Base-by-base conservation (phyloP, 495 filamentous ascomycete genomes). In the Haplographium delicatum region DNA sequence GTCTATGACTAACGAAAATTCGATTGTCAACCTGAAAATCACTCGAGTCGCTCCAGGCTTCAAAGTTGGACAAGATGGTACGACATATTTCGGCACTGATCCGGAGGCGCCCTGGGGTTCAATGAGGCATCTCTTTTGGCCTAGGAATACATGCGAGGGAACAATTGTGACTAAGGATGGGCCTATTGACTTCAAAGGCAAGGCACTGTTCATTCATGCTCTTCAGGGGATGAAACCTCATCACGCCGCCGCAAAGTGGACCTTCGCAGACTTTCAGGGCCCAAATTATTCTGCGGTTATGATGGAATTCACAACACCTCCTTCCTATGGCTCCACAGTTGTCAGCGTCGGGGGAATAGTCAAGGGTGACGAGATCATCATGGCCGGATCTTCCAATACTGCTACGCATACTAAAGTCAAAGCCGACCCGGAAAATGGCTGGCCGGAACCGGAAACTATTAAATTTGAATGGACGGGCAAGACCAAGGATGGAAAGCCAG, bases 221-320 rank as follows among this genome's bases (percentile, higher is more conserved):
- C 72, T 97, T 31, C 93, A 98, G 66, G 93, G 89, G 56, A 97
- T 97, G 94, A 98, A 97, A 74, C 93, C 93, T 11, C 93, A 98
- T 65, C 94, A 97, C 68, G 89, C 89, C 33, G 93, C 91, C 49
- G 83, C 90, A 15, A 84, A 80, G 53, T 98, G 93, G 93, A 95
- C 91, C 65, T 97, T 96, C 66, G 68, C 80, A 64, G 82, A 90
- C 68, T 97, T 95, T 73, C 89, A 96, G 64, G 84, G 85, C 3
- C 87, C 88, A 7, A 88, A 73, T 5, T 85, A 85, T 68, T 89
- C 89, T 11, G 91, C 90, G 22, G 64, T 93, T 48, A 78, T 96
- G 79, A 98, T 98, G 93, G 86, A 97, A 66, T 98, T 76, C 68
- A 95, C 83, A 19, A 98, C 93, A 1, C 93, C 93, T n/a, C 82